These are phyloP conservation scores for Plasmodium chabaudi DNA, from an alignment of 169 alveolate genomes.

Conservation along the genomic window DNA sequence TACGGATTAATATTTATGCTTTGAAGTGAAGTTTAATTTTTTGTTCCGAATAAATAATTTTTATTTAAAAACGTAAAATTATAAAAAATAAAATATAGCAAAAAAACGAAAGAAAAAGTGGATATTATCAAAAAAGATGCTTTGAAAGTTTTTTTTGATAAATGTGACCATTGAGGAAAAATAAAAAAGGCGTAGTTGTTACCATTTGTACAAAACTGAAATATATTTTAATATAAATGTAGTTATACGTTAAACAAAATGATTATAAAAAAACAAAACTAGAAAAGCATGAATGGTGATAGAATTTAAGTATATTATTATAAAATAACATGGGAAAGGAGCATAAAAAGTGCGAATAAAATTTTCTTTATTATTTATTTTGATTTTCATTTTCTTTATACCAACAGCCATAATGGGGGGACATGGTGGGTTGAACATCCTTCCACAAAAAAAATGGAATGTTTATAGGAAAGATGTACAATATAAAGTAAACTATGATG, in stretches of 20 bases:
- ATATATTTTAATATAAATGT: no score
- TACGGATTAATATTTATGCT: neutral
- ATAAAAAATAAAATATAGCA: neutral
- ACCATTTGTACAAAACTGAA: no score
- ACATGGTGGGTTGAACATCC: constrained; percentile 93
- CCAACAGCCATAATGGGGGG: constrained; percentile 89
- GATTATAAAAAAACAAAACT: no score
- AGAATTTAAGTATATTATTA: no score
- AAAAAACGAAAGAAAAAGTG: neutral
- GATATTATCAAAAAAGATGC: no score
- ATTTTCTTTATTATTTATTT: neutral
- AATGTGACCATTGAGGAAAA: no score
- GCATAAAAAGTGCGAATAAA: neutral
- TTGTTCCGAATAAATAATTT: neutral
- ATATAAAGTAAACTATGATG: constrained; percentile 87
- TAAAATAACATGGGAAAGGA: neutral
- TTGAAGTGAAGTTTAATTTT: neutral
- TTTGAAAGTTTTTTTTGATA: no score
- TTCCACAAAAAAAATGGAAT: constrained; percentile 94
- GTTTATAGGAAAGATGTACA: constrained; percentile 90
- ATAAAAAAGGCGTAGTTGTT: no score
- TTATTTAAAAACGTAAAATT: neutral
- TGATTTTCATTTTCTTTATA: neutral
- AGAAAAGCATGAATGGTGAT: no score
- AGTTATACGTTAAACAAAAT: no score